phyloP scores from a whole-genome alignment of 768 basidiomycete genomes.

The Filobasidium floriforme region DNA sequence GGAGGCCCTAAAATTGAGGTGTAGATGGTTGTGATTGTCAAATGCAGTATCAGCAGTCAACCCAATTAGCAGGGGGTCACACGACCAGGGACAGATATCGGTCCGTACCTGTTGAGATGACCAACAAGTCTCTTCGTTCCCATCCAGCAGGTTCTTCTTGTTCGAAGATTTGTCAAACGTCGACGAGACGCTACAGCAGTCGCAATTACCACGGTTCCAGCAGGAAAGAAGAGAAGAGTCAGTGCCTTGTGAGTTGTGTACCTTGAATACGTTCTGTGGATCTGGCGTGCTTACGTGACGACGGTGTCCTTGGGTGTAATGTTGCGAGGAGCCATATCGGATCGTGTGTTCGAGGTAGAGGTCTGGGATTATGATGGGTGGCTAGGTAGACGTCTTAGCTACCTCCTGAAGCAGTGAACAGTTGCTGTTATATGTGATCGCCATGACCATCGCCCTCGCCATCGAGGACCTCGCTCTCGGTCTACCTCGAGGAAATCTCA shows the following conservation, averaged over 20 bases:
- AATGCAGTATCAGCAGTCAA: background rate
- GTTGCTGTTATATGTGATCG: too few relatives aligned
- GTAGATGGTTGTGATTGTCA: background rate
- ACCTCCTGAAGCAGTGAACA: too few relatives aligned
- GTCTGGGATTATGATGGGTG: background rate
- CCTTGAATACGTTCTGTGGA: background rate
- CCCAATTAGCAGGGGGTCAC: background rate
- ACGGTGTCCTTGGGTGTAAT: slow-evolving; percentile 14
- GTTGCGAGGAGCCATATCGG: background rate
- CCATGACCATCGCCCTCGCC: too few relatives aligned
- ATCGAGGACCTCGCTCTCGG: too few relatives aligned
- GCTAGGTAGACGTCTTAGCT: too few relatives aligned
- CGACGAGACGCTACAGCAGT: slow-evolving; percentile 17
- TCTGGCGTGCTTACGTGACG: slow-evolving; percentile 5
- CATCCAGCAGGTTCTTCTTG: slow-evolving; percentile 26
- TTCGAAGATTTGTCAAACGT: slow-evolving; percentile 20
- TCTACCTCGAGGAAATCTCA: too few relatives aligned
- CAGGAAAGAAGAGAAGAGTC: too few relatives aligned
- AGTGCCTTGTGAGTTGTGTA: too few relatives aligned
- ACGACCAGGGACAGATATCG: too few relatives aligned
- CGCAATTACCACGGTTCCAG: background rate
- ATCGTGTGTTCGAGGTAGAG: background rate
- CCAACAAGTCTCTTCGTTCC: slow-evolving; percentile 25
- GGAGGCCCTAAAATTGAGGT: slow-evolving; percentile 22
- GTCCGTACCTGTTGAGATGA: slow-evolving; percentile 19